A percentile compares a stretch with the other conserved stretches of the same genome.
Conservation (phyloP, 495 filamentous ascomycete species). For the Podospora appendiculata region DNA sequence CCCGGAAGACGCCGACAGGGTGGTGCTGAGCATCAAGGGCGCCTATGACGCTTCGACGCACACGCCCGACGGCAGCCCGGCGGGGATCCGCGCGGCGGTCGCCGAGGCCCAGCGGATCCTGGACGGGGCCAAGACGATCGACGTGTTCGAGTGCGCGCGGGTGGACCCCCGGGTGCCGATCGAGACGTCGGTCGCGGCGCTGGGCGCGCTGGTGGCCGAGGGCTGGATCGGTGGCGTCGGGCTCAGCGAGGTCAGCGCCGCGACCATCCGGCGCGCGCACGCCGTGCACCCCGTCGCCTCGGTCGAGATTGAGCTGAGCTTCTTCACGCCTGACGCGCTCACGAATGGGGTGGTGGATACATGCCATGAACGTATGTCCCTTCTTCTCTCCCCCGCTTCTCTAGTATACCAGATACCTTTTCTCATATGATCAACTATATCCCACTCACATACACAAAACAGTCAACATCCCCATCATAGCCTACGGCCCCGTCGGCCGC, state of each 20-base stretch:
- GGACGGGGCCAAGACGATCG: conserved; percentile 69
- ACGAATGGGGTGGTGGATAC: conserved; percentile 53
- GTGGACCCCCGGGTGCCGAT: conserved; percentile 51
- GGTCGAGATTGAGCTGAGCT: conserved; percentile 72
- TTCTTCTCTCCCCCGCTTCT: too few species aligned
- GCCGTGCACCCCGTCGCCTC: conserved; percentile 61
- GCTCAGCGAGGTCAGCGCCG: conserved; percentile 63
- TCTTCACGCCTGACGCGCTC: conserved; percentile 51
- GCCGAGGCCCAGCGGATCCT: conserved; percentile 58
- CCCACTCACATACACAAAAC: too few species aligned
- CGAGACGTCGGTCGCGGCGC: conserved; percentile 38
- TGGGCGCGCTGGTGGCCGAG: conserved; percentile 24
- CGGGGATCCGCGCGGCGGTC: conserved; percentile 57
- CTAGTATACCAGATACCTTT: too few species aligned
- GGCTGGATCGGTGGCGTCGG: conserved; percentile 72
- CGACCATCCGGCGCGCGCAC: conserved; percentile 64
- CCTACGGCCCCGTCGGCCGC: conserved; percentile 42
- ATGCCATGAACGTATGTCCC: conserved; percentile 48
- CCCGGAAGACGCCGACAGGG: conserved; percentile 59
- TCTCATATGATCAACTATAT: too few species aligned
- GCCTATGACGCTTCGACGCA: conserved; percentile 30
- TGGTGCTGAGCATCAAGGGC: conserved; percentile 61
- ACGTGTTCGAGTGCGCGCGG: conserved; percentile 75
- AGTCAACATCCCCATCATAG: conserved; percentile 61
- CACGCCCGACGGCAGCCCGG: conserved; percentile 50